Base-by-base conservation (phyloP, 2,329 filamentous ascomycete genomes). In the Penicillium sp. region DNA sequence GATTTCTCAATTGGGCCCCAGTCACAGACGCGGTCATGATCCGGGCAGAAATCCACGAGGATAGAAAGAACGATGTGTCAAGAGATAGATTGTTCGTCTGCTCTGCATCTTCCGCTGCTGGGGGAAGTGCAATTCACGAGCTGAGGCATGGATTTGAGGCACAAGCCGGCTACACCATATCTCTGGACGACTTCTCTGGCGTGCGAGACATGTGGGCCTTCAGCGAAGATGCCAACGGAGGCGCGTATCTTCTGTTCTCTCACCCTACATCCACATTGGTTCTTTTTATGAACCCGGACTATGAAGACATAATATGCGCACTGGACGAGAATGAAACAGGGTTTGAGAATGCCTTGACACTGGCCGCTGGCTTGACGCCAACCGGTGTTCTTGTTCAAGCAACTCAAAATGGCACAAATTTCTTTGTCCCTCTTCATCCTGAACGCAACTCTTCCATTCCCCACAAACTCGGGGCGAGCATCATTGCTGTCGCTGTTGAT, bases 91-190 rank as follows among this genome's bases (percentile, higher is more conserved):
- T 90, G 11, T 89, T 86, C 66, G 78, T 80, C 24, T 84, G 82
- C 38, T 83, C 83, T 18, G 83, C 85, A 0, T 80, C 85, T 0
- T 80, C 80, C 55, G 82, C 82, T 0, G 67, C 60, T 29, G 63
- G 71, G 1, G 77, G 75, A 28, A 85, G 85, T 8, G 77, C 78
- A 6, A 71, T 91, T 25, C 80, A 81, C 3, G 85, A 91, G 60
- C 74, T 88, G 52, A 79, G 85, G 52, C 75, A 82, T 64, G 87
- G 88, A 4, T 69, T 88, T 27, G 81, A 86, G 59, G 87, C 85
- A 13, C 81, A 78, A 47, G 80, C 88, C 54, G 81, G 79, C 9
- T 59, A 68, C 41, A 61, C 66, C 2, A 66, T 71, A 45, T 60
- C 66, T 11, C 57, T 72, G 34, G 70, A 72, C 43, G 69, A 73